Base-by-base conservation (phyloP, 225 moss, liverwort and hornwort genomes). In the Climacium dendroides region DNA sequence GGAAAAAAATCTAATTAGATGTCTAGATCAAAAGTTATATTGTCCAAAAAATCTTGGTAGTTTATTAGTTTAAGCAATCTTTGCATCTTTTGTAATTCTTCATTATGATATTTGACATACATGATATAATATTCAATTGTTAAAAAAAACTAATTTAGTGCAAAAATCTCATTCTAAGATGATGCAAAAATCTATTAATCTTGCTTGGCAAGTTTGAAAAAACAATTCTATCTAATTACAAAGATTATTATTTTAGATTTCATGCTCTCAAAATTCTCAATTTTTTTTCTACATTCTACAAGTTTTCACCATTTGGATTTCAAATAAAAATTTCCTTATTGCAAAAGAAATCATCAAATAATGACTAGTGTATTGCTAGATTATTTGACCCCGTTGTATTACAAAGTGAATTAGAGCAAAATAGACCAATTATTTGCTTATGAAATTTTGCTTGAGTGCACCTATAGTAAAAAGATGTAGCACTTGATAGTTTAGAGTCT, bases 11-110 rank as follows among this genome's bases (percentile, higher is more conserved):
- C 1, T 4, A 1, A n/a, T 19, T 8, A 1, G 6, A 20, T 19
- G 11, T 3, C 2, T 2, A 0, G 11, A 66, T 64, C 6, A n/a
- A 66, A 66, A 19, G 6, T 66, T n/a, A n/a, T n/a, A 3, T 0
- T 19, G 3, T 1, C 6, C 3, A 3, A 66, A 22, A 37, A 22
- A 11, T 6, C 0, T 0, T 0, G 3, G 2, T 2, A 24, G 0
- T 69, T 39, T 2, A 4, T 4, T 2, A 23, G 0, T 69, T 39
- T 3, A 5, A 8, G 5, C 9, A 25, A 41, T 41, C 26, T 39
- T 39, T 13, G 24, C 39, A 12, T 67, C 7, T 13, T 39, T 69
- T 24, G 5, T 7, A 39, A 23, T 24, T 69, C 24, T 1, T 69
- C 7, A 39, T 69, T 12, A 4, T 23, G 7, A 39, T 7, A 69